phyloP scores from a whole-genome alignment of 441 rosid genomes.

The Capsella rubella region DNA sequence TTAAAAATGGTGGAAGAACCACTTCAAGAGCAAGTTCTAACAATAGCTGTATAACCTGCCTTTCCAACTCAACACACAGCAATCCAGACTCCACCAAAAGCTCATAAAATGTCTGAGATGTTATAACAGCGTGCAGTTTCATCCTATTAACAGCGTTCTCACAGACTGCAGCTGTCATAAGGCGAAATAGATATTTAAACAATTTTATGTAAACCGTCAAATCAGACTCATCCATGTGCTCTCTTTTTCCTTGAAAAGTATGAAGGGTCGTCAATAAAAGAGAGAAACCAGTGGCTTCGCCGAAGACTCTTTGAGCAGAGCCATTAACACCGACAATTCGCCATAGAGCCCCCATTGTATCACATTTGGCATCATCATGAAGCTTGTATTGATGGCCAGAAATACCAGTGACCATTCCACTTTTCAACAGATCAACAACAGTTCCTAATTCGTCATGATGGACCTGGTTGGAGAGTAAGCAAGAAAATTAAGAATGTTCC shows the following conservation, averaged over 20 bases:
- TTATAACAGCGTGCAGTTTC: conserved; percentile 82
- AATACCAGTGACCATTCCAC: conserved; percentile 97
- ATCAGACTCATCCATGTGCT: conserved; percentile 63
- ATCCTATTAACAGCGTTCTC: conserved; percentile 87
- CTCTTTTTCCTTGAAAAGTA: conserved; percentile 79
- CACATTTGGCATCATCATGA: conserved; percentile 95
- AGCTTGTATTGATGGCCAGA: conserved; percentile 94
- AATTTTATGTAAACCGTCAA: conserved; percentile 67
- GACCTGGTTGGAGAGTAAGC: conserved; percentile 57
- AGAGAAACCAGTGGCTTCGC: conserved; percentile 99
- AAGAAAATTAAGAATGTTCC: conserved; percentile 27
- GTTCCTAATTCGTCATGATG: conserved; percentile 95
- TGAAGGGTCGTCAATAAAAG: conserved; percentile 96
- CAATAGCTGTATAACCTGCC: conserved; percentile 92
- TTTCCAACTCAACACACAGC: conserved; percentile 95
- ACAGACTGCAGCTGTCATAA: conserved; percentile 88
- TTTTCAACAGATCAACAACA: conserved; percentile 95
- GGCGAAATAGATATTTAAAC: conserved; percentile 89
- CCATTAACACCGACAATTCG: conserved; percentile 89
- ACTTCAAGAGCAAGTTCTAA: conserved; percentile 98
- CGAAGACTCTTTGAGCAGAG: conserved; percentile 93
- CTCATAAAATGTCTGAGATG: conserved; percentile 95
- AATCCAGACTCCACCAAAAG: conserved; percentile 96
- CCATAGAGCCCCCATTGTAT: conserved; percentile 98
- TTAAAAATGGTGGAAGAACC: conserved; percentile 87